These are phyloP conservation scores for Cercophora samala DNA, from an alignment of 495 filamentous ascomycete genomes.

Conservation along the genomic window DNA sequence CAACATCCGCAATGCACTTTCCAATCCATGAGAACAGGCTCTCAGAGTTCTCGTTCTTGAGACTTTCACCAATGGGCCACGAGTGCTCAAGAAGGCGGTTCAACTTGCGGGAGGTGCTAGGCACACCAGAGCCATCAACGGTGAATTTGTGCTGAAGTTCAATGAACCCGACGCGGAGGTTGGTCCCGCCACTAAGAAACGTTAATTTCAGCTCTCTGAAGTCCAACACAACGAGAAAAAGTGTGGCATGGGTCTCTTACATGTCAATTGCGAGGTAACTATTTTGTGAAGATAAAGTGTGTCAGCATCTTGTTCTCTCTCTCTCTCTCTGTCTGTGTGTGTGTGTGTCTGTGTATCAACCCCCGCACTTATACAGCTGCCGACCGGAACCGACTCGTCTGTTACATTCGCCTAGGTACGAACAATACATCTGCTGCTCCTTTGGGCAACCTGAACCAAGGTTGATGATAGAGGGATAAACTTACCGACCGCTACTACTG, in stretches of 20 bases:
- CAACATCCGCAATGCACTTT: constrained; percentile 68
- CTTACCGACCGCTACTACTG: constrained; percentile 61
- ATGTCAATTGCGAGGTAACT: constrained; percentile 77
- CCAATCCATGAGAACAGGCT: constrained; percentile 79
- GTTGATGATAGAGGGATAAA: not conserved
- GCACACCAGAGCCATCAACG: not conserved
- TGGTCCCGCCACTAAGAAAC: constrained; percentile 61
- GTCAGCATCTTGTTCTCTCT: constrained; percentile 14
- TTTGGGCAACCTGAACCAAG: not conserved
- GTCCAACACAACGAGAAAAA: constrained; percentile 8
- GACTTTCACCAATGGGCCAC: constrained; percentile 76
- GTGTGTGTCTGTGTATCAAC: constrained; percentile 1
- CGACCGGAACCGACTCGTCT: not conserved
- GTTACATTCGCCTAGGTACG: not conserved
- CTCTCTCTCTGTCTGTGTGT: not conserved
- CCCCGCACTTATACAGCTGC: not conserved
- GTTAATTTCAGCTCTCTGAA: constrained; percentile 4
- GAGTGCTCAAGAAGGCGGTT: constrained; percentile 60
- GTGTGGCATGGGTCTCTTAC: constrained; percentile 32
- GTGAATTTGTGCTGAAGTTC: constrained; percentile 55
- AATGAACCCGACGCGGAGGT: constrained; percentile 74
- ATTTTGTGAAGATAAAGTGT: not conserved
- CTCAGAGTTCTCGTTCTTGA: constrained; percentile 74
- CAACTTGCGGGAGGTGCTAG: constrained; percentile 10
- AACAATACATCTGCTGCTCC: too few species aligned